Percentiles rank a stretch among this genome's conserved stretches.
phyloP scores from a whole-genome alignment of 2,329 filamentous ascomycete species.

The Nothomitra cinnamomea region DNA sequence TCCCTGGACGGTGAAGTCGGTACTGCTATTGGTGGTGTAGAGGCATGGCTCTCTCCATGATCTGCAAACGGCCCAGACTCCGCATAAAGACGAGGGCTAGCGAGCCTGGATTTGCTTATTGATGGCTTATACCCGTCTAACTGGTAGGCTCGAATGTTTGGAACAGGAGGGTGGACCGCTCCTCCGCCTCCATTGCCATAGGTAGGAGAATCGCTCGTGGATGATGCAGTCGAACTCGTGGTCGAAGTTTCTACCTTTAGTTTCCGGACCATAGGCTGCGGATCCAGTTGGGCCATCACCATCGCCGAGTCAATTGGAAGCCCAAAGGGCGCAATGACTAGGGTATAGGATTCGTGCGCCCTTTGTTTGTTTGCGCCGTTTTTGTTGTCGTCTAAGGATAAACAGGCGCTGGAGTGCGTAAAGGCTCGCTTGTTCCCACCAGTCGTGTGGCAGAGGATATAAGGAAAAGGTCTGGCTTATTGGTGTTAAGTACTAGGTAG shows the following conservation, averaged over 20 bases:
- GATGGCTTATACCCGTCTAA: neutral
- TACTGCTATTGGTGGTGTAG: neutral
- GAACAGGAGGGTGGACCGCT: neutral
- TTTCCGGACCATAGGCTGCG: neutral
- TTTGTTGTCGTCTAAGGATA: too few relatives aligned
- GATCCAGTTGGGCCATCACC: neutral
- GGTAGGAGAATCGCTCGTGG: neutral
- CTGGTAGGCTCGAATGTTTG: neutral
- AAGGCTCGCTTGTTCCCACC: too few relatives aligned
- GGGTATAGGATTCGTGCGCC: too few relatives aligned
- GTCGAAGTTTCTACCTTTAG: neutral
- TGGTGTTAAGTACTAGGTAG: too few relatives aligned
- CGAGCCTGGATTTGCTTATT: neutral
- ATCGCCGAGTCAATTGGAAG: neutral
- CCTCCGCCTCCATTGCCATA: neutral
- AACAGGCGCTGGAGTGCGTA: too few relatives aligned
- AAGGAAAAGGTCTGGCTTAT: too few relatives aligned
- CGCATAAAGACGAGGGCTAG: conserved; percentile 1
- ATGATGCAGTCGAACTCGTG: neutral
- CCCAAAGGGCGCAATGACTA: too few relatives aligned
- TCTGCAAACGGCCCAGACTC: neutral
- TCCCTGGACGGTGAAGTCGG: neutral
- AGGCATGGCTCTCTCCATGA: neutral
- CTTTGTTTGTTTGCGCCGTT: too few relatives aligned
- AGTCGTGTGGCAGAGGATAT: too few relatives aligned